A percentile compares a stretch with the other conserved stretches of the same genome.
These are phyloP conservation scores for Hyaloscypha hepaticicola DNA, from an alignment of 495 filamentous ascomycete genomes.

Conservation along the genomic window DNA sequence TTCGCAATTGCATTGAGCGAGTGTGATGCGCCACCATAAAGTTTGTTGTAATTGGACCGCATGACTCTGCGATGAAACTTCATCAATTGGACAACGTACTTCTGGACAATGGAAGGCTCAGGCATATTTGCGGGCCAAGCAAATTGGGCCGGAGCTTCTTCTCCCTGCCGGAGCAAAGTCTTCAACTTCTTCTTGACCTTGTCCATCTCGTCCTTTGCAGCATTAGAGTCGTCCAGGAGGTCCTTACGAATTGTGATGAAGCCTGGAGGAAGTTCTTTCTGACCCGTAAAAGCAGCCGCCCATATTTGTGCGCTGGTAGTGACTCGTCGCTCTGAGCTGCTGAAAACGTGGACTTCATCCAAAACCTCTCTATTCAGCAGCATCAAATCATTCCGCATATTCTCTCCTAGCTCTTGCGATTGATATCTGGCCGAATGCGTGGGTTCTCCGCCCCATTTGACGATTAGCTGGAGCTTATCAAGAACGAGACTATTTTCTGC, in stretches of 20 bases:
- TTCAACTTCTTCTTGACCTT: slow-evolving; percentile 99
- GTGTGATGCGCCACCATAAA: slow-evolving; percentile 61
- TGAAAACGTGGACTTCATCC: slow-evolving; percentile 88
- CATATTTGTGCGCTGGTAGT: slow-evolving; percentile 97
- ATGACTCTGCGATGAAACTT: slow-evolving; percentile 94
- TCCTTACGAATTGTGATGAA: slow-evolving; percentile 90
- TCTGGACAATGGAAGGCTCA: slow-evolving; percentile 86
- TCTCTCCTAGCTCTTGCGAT: slow-evolving; percentile 87
- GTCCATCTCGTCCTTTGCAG: slow-evolving; percentile 99
- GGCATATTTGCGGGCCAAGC: slow-evolving; percentile 96
- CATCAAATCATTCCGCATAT: slow-evolving; percentile 91
- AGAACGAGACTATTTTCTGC: slow-evolving; percentile 85
- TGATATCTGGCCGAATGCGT: slow-evolving; percentile 97
- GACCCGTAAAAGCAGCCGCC: slow-evolving; percentile 83
- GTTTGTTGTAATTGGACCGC: slow-evolving; percentile 82
- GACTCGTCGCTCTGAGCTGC: slow-evolving; percentile 90
- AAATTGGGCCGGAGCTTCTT: slow-evolving; percentile 86
- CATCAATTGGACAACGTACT: slow-evolving; percentile 93
- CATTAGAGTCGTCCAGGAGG: slow-evolving; percentile 94
- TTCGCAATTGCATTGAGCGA: slow-evolving; percentile 56
- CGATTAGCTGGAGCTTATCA: slow-evolving; percentile 94
- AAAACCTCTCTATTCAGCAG: slow-evolving; percentile 90
- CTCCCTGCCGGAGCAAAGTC: slow-evolving; percentile 81
- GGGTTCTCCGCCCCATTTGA: slow-evolving; percentile 98
- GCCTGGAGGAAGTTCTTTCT: slow-evolving; percentile 79